Base-by-base conservation (phyloP, 148 eudicot species). In the Chenopodium quinoa region DNA sequence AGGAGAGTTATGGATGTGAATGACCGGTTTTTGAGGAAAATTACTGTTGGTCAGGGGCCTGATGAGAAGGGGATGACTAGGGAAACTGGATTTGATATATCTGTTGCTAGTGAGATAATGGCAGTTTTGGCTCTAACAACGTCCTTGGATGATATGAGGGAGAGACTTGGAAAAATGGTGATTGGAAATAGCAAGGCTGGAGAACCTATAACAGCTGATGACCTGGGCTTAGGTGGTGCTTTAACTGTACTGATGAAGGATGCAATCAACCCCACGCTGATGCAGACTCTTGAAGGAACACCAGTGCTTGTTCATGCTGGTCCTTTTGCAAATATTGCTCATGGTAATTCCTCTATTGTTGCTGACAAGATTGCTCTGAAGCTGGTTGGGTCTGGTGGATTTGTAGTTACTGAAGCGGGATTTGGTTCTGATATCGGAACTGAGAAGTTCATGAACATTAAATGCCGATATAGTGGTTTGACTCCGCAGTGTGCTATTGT, bases 101-200 rank as follows among this genome's bases (percentile, higher is more conserved):
- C 99, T 7, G 99, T 97, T 81, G 99, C 98, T 80, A 97, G 99
- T 85, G 99, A 97, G 86, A 97, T 97, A 82, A 97, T 97, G 99
- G 99, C 99, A 48, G 99, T 97, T 86, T 84, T 97, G 81, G 98
- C 99, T 31, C 94, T 97, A 54, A 97, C 99, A 19, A 92, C 97
- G 37, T 94, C 97, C 79, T 87, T 97, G 77, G 88, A 89, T 27
- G 99, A 97, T 81, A 94, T 97, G 97, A 92, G 99, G 83, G 98
- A 97, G 86, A 88, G 98, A 82, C 93, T 97, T 25, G 99, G 99
- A 46, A 97, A 90, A 74, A 97, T 97, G 99, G 99, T 97, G 16
- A 82, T 94, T 79, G 99, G 98, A 60, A 97, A 97, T 81, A 92
- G 98, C 88, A 94, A 86, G 84, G 89, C 95, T 7, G 98, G 98